A percentile compares a stretch with the other conserved stretches of the same genome.
Evolutionary conservation across 768 basidiomycete species (phyloP).

Genomic region (Amyloporia xantha): DNA sequence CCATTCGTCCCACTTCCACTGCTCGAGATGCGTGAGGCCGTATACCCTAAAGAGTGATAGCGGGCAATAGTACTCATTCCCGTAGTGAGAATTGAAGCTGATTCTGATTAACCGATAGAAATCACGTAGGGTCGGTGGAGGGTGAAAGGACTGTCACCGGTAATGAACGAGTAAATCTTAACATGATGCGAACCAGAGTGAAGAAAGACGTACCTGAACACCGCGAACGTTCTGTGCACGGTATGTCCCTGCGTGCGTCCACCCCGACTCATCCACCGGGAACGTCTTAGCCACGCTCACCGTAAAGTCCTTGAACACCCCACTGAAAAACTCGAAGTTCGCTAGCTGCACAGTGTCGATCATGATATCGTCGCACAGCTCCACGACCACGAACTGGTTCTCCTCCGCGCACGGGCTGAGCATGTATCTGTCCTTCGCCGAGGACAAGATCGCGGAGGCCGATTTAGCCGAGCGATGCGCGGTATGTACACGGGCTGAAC

Average conservation of each 20-base stretch:
- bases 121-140: slow-evolving; percentile 60
- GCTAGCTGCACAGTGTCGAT: slow-evolving; percentile 96
- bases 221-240: slow-evolving; percentile 87
- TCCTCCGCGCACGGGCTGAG: slow-evolving; percentile 76
- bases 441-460: slow-evolving; percentile 74
- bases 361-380: slow-evolving; percentile 95
- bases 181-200: no score
- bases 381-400: slow-evolving; percentile 81
- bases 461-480: slow-evolving; percentile 80
- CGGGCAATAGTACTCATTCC: slow-evolving; percentile 94
- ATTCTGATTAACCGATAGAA: slow-evolving; percentile 94
- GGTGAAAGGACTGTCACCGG: slow-evolving; percentile 78
- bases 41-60: slow-evolving; percentile 89
- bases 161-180: no score
- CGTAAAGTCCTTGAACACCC: slow-evolving; percentile 87
- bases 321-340: slow-evolving; percentile 97
- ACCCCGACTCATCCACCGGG: slow-evolving; percentile 30
- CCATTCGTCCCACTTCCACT: slow-evolving; percentile 92
- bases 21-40: slow-evolving; percentile 92
- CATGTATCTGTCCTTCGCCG: slow-evolving; percentile 94
- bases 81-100: slow-evolving; percentile 91
- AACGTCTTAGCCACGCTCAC: slow-evolving; percentile 62
- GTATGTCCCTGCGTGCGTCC: slow-evolving; percentile 70
- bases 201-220: slow-evolving; percentile 70
- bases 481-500: slow-evolving; percentile 86